Evolutionary conservation across 345 rosid species (phyloP).

Genomic region (Moringa oleifera): DNA sequence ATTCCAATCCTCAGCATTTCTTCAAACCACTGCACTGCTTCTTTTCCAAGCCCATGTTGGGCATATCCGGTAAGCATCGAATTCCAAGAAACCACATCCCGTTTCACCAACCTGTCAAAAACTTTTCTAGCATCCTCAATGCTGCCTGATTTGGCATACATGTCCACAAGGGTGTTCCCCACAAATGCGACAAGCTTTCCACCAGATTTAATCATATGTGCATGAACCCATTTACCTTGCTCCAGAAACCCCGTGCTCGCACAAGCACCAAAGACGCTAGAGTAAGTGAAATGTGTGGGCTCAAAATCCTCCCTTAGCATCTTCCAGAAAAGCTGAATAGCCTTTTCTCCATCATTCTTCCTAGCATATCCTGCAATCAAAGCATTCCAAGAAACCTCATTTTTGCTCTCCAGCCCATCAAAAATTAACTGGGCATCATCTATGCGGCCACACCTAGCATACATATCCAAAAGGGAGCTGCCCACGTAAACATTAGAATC

Average conservation of each 20-base stretch:
- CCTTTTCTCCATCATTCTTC: slow-evolving; percentile 42
- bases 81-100: slow-evolving; percentile 59
- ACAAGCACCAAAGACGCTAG: slow-evolving; percentile 46
- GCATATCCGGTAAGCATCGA: slow-evolving; percentile 51
- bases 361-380: slow-evolving; percentile 59
- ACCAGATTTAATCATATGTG: slow-evolving; percentile 49
- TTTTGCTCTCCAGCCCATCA: slow-evolving; percentile 37
- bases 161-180: slow-evolving; percentile 58
- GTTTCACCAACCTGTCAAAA: slow-evolving; percentile 41
- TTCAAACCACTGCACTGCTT: slow-evolving; percentile 34
- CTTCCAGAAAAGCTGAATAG: slow-evolving; percentile 33
- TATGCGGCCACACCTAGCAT: slow-evolving; percentile 44
- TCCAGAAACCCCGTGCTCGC: slow-evolving; percentile 54
- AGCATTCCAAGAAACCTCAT: slow-evolving; percentile 71
- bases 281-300: slow-evolving; percentile 49
- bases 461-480: slow-evolving; percentile 55
- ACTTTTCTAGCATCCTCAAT: slow-evolving; percentile 47
- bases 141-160: slow-evolving; percentile 67
- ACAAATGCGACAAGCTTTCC: slow-evolving; percentile 46
- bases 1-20: slow-evolving; percentile 39
- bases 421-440: slow-evolving; percentile 42
- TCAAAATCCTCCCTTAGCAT: slow-evolving; percentile 47
- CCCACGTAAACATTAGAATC: slow-evolving; percentile 53
- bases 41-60: slow-evolving; percentile 46
- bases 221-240: slow-evolving; percentile 71